A percentile compares a stretch with the other conserved stretches of the same genome.
Conservation (phyloP, 106 monocot genomes). For the Dendrobium catenatum region DNA sequence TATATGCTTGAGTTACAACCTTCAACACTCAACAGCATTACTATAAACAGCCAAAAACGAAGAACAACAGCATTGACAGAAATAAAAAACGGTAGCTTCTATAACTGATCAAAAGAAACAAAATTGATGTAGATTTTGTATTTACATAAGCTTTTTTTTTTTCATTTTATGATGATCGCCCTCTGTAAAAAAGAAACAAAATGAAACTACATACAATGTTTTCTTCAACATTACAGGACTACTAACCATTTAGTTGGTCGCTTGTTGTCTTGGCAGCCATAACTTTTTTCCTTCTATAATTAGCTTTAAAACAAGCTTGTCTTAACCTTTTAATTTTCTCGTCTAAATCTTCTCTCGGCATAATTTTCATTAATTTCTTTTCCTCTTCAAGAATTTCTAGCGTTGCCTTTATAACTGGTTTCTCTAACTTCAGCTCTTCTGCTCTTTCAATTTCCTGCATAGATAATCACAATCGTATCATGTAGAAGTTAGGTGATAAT, state of each 20-base stretch:
- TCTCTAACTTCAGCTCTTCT: conserved; percentile 21
- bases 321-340: conserved; percentile 75
- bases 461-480: neutral
- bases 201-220: too few relatives aligned
- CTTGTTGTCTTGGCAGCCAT: neutral
- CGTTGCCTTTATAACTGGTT: conserved; percentile 22
- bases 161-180: too few relatives aligned
- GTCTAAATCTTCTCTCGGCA: conserved; percentile 42
- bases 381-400: conserved; percentile 59
- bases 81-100: too few relatives aligned
- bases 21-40: too few relatives aligned
- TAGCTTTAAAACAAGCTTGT: conserved; percentile 90
- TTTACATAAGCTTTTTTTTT: too few relatives aligned
- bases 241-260: neutral
- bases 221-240: neutral
- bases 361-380: conserved; percentile 46
- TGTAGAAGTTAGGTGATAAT: too few relatives aligned
- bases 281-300: conserved; percentile 68
- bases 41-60: too few relatives aligned
- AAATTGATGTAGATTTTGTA: too few relatives aligned
- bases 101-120: too few relatives aligned
- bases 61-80: too few relatives aligned
- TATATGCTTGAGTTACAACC: too few relatives aligned
- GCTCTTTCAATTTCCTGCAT: conserved; percentile 41
- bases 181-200: neutral